Conservation (phyloP, 2,329 filamentous ascomycete genomes). For the Aspergillus terreus region DNA sequence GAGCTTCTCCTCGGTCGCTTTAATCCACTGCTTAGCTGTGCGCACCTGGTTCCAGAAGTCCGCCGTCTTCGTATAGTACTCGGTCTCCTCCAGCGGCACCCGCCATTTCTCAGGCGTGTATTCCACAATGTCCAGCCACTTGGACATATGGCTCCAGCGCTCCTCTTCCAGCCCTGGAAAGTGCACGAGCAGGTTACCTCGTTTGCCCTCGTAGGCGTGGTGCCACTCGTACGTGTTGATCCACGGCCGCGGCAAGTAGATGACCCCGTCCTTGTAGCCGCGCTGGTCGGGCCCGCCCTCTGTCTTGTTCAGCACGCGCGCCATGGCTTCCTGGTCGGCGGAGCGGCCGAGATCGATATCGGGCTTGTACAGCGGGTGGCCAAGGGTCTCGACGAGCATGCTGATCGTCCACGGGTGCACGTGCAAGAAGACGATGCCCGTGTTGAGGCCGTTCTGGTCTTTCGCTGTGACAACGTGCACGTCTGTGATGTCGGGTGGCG, state of each 20-base stretch:
- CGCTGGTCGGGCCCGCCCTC: slow-evolving; percentile 11
- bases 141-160: slow-evolving; percentile 23
- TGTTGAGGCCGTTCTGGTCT: slow-evolving; percentile 30
- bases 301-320: slow-evolving; percentile 17
- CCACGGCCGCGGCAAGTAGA: slow-evolving; percentile 22
- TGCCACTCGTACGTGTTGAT: slow-evolving; percentile 26
- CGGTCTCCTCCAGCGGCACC: slow-evolving; percentile 20
- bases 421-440: slow-evolving; percentile 29
- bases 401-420: slow-evolving; percentile 29
- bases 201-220: slow-evolving; percentile 23
- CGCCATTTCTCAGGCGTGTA: slow-evolving; percentile 18
- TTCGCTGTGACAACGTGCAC: slow-evolving; percentile 28
- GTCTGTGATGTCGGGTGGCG: slow-evolving; percentile 23
- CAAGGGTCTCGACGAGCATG: slow-evolving; percentile 24
- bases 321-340: slow-evolving; percentile 22
- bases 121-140: slow-evolving; percentile 24
- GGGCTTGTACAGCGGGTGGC: slow-evolving; percentile 20
- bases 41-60: slow-evolving; percentile 20
- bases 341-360: slow-evolving; percentile 13
- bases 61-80: slow-evolving; percentile 14
- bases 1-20: background rate
- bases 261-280: slow-evolving; percentile 15
- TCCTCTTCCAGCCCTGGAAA: slow-evolving; percentile 24
- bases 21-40: slow-evolving; percentile 1
- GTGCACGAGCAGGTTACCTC: slow-evolving; percentile 28